Evolutionary conservation across 73 alveolate species (phyloP).

Genomic region (Paramecium bursaria): DNA sequence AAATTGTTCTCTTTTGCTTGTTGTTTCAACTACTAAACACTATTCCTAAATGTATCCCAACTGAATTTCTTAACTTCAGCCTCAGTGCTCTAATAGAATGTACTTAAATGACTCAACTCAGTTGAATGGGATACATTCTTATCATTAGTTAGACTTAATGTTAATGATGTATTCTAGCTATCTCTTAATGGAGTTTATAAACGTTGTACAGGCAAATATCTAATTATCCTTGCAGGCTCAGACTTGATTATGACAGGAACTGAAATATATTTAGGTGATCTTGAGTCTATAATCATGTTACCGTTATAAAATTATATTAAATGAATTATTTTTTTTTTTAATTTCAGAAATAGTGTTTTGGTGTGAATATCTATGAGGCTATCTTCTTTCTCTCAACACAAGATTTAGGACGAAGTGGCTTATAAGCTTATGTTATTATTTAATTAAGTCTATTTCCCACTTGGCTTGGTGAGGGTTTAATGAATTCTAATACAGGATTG

Average conservation of each 20-base stretch:
- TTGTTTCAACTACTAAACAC: background rate
- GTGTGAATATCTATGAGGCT: too few species aligned
- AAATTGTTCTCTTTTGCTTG: background rate
- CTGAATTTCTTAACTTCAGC: background rate
- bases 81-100: background rate
- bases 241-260: background rate
- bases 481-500: slow-evolving; percentile 32
- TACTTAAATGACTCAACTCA: background rate
- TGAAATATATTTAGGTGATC: background rate
- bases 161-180: background rate
- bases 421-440: background rate
- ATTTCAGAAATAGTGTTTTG: background rate
- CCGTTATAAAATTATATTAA: background rate
- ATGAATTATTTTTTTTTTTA: too few species aligned
- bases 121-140: background rate
- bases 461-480: background rate
- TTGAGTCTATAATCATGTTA: background rate
- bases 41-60: background rate
- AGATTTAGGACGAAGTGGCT: slow-evolving; percentile 36
- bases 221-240: background rate
- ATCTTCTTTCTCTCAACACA: slow-evolving; percentile 15
- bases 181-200: background rate
- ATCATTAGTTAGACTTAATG: background rate
- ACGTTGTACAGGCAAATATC: background rate
- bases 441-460: slow-evolving; percentile 40